Conservation (phyloP, 139 green algal species). For the Astrephomene gubernaculifera region DNA sequence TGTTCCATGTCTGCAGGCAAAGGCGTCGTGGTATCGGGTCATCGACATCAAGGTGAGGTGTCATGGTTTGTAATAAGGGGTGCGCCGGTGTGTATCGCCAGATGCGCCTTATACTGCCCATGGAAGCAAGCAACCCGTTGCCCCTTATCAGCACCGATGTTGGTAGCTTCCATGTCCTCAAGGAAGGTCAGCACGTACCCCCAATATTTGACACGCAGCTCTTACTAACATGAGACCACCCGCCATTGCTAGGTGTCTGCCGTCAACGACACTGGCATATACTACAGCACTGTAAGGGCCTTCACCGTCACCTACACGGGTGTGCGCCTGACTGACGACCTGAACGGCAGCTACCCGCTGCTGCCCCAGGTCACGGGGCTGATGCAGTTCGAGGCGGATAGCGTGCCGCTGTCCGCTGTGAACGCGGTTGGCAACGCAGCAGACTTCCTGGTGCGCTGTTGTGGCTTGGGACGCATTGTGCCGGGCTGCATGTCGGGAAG, state of each 20-base stretch:
- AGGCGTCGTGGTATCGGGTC: neutral
- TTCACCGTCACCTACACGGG: neutral
- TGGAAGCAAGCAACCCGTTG: no score
- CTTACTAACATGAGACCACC: neutral
- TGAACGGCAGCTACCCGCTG: neutral
- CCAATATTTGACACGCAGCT: no score
- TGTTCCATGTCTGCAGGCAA: neutral
- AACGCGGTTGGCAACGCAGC: neutral
- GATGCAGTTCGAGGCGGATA: neutral
- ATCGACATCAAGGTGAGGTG: neutral
- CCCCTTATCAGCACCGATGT: no score
- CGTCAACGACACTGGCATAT: constrained; percentile 13
- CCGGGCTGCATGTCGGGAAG: neutral
- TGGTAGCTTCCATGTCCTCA: no score
- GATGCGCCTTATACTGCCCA: no score
- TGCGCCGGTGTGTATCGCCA: no score
- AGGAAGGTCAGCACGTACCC: no score
- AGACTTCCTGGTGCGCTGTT: constrained; percentile 6
- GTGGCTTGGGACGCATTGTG: neutral
- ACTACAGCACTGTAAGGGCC: neutral
- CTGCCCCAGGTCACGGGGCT: neutral
- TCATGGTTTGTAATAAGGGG: no score
- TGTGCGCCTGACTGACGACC: neutral
- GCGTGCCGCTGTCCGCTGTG: constrained; percentile 13
- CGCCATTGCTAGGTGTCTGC: neutral